Conservation (phyloP, 768 basidiomycete genomes). For the Lactifluus echinatus region DNA sequence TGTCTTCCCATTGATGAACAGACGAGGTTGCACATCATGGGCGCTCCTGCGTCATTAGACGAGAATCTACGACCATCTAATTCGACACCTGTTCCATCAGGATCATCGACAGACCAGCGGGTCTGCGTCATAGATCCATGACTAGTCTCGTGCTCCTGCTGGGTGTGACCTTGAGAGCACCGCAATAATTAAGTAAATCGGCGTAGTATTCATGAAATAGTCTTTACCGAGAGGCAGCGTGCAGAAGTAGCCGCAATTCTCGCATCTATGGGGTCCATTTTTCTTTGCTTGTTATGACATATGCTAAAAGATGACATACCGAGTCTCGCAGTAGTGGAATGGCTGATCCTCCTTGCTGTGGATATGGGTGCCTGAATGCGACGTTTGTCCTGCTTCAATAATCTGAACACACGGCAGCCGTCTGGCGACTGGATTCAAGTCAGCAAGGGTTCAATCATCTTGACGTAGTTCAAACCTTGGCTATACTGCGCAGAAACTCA, state of each 20-base stretch:
- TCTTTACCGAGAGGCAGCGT: constrained; percentile 43
- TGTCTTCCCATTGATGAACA: constrained; percentile 53
- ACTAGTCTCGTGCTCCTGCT: constrained; percentile 52
- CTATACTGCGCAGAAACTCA: constrained; percentile 34
- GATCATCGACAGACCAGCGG: constrained; percentile 48
- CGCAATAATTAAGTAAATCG: no score
- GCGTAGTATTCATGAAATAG: no score
- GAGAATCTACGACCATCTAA: constrained; percentile 49
- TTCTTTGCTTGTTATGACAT: no score
- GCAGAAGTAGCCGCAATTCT: constrained; percentile 50
- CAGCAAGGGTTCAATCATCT: neutral
- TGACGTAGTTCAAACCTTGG: constrained; percentile 34
- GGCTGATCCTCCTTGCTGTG: constrained; percentile 37
- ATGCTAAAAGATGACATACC: constrained; percentile 29
- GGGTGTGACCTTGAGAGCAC: constrained; percentile 39
- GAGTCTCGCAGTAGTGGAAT: constrained; percentile 47
- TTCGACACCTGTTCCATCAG: constrained; percentile 42
- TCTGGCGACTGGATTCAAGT: constrained; percentile 33
- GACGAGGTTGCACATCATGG: constrained; percentile 53
- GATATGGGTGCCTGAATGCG: constrained; percentile 39
- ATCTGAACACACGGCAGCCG: constrained; percentile 40
- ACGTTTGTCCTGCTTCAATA: constrained; percentile 35
- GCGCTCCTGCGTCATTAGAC: constrained; percentile 46
- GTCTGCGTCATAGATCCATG: constrained; percentile 58
- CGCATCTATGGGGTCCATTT: constrained; percentile 34